phyloP scores from a whole-genome alignment of 1,284 basidiomycete genomes.

The Melampsora larici-populina region DNA sequence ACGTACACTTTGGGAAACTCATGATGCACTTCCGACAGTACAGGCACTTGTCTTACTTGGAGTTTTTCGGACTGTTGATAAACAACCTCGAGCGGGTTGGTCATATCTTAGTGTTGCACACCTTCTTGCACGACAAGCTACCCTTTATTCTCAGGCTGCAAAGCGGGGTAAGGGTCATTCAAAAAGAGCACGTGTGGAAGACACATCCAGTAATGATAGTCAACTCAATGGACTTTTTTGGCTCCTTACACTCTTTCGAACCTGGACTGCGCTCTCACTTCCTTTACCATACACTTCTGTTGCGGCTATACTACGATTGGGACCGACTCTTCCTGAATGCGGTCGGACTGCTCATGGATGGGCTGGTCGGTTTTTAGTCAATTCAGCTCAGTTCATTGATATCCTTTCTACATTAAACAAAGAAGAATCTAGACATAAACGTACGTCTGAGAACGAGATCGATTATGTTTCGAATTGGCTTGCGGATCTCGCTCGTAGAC shows the following conservation, averaged over 20 bases:
- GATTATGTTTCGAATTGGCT: conserved; percentile 33
- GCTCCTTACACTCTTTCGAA: conserved; percentile 18
- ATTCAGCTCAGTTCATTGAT: conserved; percentile 33
- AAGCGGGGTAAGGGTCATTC: conserved; percentile 12
- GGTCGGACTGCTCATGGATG: conserved; percentile 12
- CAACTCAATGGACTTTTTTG: conserved; percentile 30
- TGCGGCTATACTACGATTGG: conserved; percentile 2
- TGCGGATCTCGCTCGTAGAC: conserved; percentile 22
- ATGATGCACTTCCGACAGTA: conserved; percentile 15
- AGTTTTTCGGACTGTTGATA: conserved; percentile 36
- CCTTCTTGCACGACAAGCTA: conserved; percentile 23
- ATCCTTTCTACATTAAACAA: conserved; percentile 21
- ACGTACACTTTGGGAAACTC: conserved; percentile 11
- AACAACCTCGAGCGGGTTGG: conserved; percentile 37
- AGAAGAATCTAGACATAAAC: conserved; percentile 14
- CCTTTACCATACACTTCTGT: neutral
- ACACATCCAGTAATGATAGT: neutral
- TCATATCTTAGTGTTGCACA: conserved; percentile 30
- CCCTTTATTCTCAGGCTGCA: neutral
- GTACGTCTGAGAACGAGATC: neutral
- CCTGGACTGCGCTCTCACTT: neutral
- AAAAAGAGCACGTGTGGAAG: neutral
- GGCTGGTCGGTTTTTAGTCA: conserved; percentile 19
- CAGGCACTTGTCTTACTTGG: conserved; percentile 29
- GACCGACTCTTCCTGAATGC: neutral